Evolutionary conservation across 2,329 filamentous ascomycete species (phyloP).

Genomic region (Aspergillus brasiliensis): DNA sequence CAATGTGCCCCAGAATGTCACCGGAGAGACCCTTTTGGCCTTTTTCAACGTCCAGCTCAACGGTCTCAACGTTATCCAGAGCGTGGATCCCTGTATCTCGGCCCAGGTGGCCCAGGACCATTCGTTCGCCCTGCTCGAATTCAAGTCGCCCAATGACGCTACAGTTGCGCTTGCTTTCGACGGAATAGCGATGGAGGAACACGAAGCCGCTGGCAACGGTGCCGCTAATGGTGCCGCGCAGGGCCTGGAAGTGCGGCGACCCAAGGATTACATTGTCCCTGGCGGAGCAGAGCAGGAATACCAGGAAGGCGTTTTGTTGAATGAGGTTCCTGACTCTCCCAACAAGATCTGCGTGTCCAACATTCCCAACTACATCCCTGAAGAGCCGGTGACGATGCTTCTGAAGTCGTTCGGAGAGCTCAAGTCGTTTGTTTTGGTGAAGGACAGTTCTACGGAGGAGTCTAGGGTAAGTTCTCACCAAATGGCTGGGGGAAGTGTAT

Average conservation of each 20-base stretch:
- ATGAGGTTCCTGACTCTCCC: constrained; percentile 82
- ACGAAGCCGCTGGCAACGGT: constrained; percentile 51
- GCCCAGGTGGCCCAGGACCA: constrained; percentile 79
- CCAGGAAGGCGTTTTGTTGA: constrained; percentile 75
- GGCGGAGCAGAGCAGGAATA: constrained; percentile 72
- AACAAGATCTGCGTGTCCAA: constrained; percentile 95
- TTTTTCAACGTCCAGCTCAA: constrained; percentile 98
- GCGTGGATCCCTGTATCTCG: constrained; percentile 79
- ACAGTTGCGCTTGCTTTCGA: constrained; percentile 90
- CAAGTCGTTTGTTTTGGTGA: constrained; percentile 87
- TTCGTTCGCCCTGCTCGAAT: constrained; percentile 85
- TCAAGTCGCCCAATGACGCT: constrained; percentile 82
- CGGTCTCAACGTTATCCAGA: constrained; percentile 87
- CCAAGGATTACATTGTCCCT: constrained; percentile 96
- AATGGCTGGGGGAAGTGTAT: not conserved
- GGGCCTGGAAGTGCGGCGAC: constrained; percentile 74
- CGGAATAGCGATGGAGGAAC: constrained; percentile 82
- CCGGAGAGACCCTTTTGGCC: constrained; percentile 72
- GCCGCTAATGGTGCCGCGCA: constrained; percentile 56
- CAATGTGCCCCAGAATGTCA: constrained; percentile 73
- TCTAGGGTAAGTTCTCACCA: constrained; percentile 67
- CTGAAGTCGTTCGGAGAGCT: constrained; percentile 88
- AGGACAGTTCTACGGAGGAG: constrained; percentile 81
- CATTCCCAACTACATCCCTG: constrained; percentile 81
- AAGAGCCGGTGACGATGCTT: constrained; percentile 89